Conservation (phyloP, 2,329 filamentous ascomycete species). For the Botrytis byssoidea region DNA sequence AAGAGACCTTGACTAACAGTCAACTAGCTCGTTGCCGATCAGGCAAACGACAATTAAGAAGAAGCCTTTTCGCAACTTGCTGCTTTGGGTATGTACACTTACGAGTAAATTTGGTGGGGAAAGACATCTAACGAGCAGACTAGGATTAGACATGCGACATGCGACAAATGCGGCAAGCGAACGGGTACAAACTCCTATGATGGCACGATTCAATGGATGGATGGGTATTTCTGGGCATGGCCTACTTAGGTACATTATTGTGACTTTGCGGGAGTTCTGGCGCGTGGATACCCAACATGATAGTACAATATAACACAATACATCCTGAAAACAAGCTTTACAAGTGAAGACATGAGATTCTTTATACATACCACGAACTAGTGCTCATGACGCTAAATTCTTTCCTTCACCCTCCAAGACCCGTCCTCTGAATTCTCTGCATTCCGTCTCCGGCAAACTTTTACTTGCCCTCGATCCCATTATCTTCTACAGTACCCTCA, state of each 20-base stretch:
- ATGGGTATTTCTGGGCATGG: not conserved
- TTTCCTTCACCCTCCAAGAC: not conserved
- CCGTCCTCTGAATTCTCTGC: not conserved
- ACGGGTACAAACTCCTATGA: not conserved
- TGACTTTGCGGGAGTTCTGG: not conserved
- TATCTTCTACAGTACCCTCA: not conserved
- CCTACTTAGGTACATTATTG: slow-evolving; percentile 11
- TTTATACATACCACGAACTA: slow-evolving; percentile 1
- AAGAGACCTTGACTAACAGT: not conserved
- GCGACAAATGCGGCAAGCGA: not conserved
- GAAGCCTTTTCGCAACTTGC: not conserved
- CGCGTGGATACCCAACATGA: not conserved
- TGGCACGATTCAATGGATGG: not conserved
- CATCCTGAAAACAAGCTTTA: not conserved
- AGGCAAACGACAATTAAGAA: not conserved
- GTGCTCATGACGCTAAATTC: not conserved
- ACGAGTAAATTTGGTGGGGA: not conserved
- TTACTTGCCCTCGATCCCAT: too few species aligned
- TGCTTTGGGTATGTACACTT: not conserved
- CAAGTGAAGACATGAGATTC: not conserved
- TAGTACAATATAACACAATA: not conserved
- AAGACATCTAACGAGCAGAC: not conserved
- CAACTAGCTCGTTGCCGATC: not conserved
- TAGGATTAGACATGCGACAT: not conserved
- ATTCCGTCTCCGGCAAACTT: not conserved